phyloP scores from a whole-genome alignment of 2,329 filamentous ascomycete species.

The Sclerotinia subarctica region DNA sequence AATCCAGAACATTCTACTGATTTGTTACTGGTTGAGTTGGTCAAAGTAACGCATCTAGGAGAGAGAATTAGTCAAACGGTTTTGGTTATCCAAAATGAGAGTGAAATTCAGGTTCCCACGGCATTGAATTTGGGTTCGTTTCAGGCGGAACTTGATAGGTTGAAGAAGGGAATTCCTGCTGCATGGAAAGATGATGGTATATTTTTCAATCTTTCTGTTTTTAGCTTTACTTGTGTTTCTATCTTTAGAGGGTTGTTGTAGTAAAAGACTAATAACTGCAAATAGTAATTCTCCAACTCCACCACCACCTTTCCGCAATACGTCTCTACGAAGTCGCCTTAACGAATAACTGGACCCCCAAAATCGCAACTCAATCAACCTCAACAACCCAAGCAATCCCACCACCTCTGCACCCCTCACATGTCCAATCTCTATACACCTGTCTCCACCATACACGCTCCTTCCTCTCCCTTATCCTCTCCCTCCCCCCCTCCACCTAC shows the following conservation, averaged over 20 bases:
- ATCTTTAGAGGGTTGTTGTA: background rate
- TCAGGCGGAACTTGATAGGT: background rate
- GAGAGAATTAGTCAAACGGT: conserved; percentile 5
- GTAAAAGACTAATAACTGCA: background rate
- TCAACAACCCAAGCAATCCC: background rate
- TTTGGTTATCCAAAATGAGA: background rate
- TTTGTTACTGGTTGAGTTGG: background rate
- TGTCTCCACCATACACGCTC: background rate
- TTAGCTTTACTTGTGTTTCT: background rate
- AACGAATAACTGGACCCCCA: background rate
- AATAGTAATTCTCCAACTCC: conserved; percentile 15
- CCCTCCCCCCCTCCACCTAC: conserved; percentile 1
- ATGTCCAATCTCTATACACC: conserved; percentile 8
- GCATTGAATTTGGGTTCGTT: background rate
- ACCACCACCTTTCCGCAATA: conserved; percentile 13
- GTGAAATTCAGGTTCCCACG: conserved; percentile 2
- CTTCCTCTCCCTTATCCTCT: background rate
- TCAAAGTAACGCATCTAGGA: conserved; percentile 5
- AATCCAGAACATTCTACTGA: conserved; percentile 9
- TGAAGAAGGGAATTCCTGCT: conserved; percentile 3
- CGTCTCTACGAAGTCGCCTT: conserved; percentile 17
- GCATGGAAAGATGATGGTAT: background rate
- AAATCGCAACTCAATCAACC: background rate
- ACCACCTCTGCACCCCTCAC: background rate
- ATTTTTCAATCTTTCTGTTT: background rate